Percentiles rank a stretch among this genome's conserved stretches.
Conservation (phyloP, 1,284 basidiomycete species). For the Naganishia sp. region DNA sequence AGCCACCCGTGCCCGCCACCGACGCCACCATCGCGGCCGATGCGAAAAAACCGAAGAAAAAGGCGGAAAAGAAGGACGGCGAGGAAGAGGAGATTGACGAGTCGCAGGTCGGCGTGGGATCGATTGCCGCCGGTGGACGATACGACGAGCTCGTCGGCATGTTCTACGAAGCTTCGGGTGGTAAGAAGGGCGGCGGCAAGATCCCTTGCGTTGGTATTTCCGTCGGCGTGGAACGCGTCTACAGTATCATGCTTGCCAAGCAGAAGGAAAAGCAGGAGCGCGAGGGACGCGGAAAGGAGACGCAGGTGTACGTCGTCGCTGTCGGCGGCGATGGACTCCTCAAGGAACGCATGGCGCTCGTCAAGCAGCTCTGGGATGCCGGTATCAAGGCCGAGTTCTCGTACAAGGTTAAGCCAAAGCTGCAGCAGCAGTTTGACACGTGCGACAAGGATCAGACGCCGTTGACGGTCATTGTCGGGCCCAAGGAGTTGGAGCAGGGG, state of each 20-base stretch:
- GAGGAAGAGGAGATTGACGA: conserved; percentile 91
- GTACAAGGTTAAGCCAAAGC: conserved; percentile 89
- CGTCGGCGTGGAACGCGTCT: conserved; percentile 94
- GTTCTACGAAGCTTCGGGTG: conserved; percentile 78
- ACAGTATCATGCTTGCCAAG: conserved; percentile 85
- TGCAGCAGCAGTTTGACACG: conserved; percentile 79
- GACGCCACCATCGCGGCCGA: conserved; percentile 41
- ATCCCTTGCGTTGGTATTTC: conserved; percentile 93
- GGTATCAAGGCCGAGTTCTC: conserved; percentile 95
- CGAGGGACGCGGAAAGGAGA: conserved; percentile 78
- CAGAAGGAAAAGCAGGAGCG: conserved; percentile 68
- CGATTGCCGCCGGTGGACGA: conserved; percentile 93
- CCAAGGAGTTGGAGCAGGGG: conserved; percentile 79
- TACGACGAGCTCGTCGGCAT: conserved; percentile 97
- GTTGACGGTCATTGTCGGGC: conserved; percentile 86
- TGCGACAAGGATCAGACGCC: conserved; percentile 91
- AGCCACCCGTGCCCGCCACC: conserved; percentile 55
- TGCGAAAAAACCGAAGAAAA: conserved; percentile 56
- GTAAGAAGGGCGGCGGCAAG: conserved; percentile 56
- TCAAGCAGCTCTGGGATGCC: conserved; percentile 77
- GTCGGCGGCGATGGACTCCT: conserved; percentile 83
- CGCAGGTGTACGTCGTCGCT: conserved; percentile 91
- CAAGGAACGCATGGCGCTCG: conserved; percentile 80
- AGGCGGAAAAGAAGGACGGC: conserved; percentile 55
- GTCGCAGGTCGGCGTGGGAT: conserved; percentile 89